Conservation (phyloP, 2,329 filamentous ascomycete genomes). For the Gnomoniopsis smithogilvyi region DNA sequence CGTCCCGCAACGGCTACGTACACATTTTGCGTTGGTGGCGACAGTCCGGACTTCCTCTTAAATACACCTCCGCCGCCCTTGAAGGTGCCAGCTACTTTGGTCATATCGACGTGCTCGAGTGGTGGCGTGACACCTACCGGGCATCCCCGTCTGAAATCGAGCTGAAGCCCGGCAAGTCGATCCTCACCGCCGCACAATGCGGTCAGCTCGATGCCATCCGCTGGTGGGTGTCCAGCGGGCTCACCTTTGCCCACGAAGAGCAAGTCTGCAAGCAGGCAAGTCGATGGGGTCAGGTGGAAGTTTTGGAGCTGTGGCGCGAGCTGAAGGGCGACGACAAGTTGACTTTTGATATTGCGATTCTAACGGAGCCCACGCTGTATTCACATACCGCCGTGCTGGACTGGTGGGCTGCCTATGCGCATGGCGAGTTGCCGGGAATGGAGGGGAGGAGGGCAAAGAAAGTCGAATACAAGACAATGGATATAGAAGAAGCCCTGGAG, state of each 20-base stretch:
- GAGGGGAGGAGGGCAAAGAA: conserved; percentile 57
- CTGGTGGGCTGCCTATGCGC: conserved; percentile 80
- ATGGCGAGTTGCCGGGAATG: conserved; percentile 52
- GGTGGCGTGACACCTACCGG: conserved; percentile 77
- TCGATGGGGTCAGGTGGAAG: conserved; percentile 77
- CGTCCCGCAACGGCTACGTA: conserved; percentile 80
- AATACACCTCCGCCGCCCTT: conserved; percentile 82
- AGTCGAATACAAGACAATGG: conserved; percentile 92
- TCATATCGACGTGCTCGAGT: conserved; percentile 81
- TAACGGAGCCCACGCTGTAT: conserved; percentile 84
- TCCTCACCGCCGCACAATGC: conserved; percentile 79
- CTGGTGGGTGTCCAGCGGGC: conserved; percentile 84
- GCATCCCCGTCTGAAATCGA: conserved; percentile 52
- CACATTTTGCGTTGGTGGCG: conserved; percentile 88
- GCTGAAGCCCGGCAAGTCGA: conserved; percentile 79
- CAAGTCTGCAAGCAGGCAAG: conserved; percentile 81
- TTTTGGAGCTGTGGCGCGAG: conserved; percentile 79
- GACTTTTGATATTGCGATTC: conserved; percentile 35
- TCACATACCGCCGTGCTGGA: conserved; percentile 81
- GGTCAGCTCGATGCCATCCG: conserved; percentile 73
- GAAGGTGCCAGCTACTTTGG: conserved; percentile 85
- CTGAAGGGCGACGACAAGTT: conserved; percentile 59
- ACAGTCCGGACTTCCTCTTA: conserved; percentile 70
- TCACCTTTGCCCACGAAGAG: conserved; percentile 77
- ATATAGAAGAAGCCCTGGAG: conserved; percentile 92